Evolutionary conservation across 345 rosid genomes (phyloP), one percentile per base, ranked within the genome.

Genomic region (Diplotaxis tenuifolia): DNA sequence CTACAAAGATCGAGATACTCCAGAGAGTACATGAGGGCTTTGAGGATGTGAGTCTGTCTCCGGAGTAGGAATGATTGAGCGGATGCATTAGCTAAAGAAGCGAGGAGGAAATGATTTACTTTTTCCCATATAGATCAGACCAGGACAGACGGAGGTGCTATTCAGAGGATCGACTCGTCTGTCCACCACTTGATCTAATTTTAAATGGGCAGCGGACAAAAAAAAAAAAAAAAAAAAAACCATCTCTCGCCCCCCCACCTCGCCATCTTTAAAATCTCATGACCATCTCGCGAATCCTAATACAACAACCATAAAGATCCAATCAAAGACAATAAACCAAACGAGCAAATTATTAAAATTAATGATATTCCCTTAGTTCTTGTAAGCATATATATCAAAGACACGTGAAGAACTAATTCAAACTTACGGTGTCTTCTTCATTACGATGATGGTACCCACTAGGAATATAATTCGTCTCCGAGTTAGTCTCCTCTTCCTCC

Each of bases 401-500:
- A 42, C 9, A 64, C n/a, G 54, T 9, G 9, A 64, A 23, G 12
- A n/a, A 20, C 1, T 23, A 14, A 20, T 15, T 45, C 38, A 65
- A 65, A 65, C 69, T 65, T 65, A 65, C 69, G n/a, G 4, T 18
- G 14, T 47, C 58, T 49, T 65, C 55, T 28, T 28, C 57, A 5
- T 27, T 42, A 27, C 32, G 57, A 19, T 49, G 29, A 16, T 42
- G 60, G 60, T 55, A 21, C 28, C 4, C 6, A 55, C 31, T 12
- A 55, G 31, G 60, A 18, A 2, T 22, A 22, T 54, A 4, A 3
- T 28, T 53, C 27, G n/a, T 54, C 59, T 2, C 29, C 15, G 15
- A 55, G 4, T 4, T 36, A 55, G 36, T 19, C 9, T 29, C 29
- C 6, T 18, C 59, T 6, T 66, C 53, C 7, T 62, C 67, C 4